A percentile compares a stretch with the other conserved stretches of the same genome.
phyloP scores from a whole-genome alignment of 345 rosid species.

The Acer yangbiense region DNA sequence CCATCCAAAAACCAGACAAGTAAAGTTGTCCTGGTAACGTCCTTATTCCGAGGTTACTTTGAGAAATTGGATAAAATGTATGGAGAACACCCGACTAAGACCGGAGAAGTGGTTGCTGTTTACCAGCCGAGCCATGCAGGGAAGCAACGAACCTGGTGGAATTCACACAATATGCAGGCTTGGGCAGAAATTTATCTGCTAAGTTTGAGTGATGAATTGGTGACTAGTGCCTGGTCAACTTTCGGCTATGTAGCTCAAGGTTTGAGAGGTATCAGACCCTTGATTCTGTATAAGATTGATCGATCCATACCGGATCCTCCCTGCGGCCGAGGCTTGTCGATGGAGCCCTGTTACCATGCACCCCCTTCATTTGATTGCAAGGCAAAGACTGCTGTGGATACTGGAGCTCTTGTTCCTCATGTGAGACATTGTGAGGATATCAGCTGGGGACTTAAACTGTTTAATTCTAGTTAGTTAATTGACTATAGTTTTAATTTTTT shows the following conservation, averaged over 20 bases:
- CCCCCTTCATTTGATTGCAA: conserved; percentile 19
- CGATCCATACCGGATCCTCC: background rate
- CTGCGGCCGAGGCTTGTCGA: conserved; percentile 8
- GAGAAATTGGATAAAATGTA: conserved; percentile 15
- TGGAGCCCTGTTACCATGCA: conserved; percentile 14
- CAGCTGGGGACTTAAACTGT: too few relatives aligned
- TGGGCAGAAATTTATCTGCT: conserved; percentile 16
- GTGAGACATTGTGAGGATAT: too few relatives aligned
- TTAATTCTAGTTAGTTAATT: too few relatives aligned
- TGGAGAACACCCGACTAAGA: conserved; percentile 1
- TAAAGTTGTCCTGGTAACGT: conserved; percentile 19
- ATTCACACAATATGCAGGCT: conserved; percentile 14
- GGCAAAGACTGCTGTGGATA: background rate
- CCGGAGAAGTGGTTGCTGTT: conserved; percentile 12
- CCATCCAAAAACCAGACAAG: background rate
- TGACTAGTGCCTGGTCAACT: conserved; percentile 11
- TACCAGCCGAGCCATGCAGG: conserved; percentile 17
- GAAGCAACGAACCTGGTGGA: background rate
- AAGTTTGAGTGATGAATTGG: conserved; percentile 12
- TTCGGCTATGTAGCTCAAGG: conserved; percentile 20
- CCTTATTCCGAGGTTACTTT: conserved; percentile 13
- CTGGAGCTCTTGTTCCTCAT: too few relatives aligned
- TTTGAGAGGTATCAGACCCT: conserved; percentile 11
- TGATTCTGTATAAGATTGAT: conserved; percentile 11
- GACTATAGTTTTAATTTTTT: too few relatives aligned